Evolutionary conservation across 495 filamentous ascomycete species (phyloP), one percentile per base, ranked within the genome.

Genomic region (Delitschia confertaspora): DNA sequence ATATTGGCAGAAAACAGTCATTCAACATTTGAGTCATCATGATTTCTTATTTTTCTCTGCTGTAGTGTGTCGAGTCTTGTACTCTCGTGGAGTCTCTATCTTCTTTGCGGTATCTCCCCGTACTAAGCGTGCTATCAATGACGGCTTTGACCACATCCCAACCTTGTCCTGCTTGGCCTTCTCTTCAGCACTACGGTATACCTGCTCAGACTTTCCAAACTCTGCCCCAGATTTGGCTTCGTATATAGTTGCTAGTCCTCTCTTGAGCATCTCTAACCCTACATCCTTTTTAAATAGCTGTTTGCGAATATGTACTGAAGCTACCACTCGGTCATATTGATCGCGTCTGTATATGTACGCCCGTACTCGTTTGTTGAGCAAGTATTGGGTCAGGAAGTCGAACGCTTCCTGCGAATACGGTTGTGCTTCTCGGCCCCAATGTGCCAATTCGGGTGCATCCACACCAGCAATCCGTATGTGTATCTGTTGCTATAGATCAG

Each of bases 251-350:
- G 89, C 93, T 50, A 91, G 61, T 2, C 91, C 91, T 19, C 63
- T 70, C 63, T 73, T 79, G 49, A 98, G 60, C 88, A 98, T 89
- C 60, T 91, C 83, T 47, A 85, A 68, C 2, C 88, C 86, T 5
- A 96, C 85, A 62, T 98, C 89, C 38, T 74, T 72, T 37, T 76
- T 74, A 13, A 76, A 60, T 17, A 82, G 62, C 39, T 55, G 58
- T 59, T 41, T 44, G 24, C 88, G 72, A 24, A 95, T 80, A 56
- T 71, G 85, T 6, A 88, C 91, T 7, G 81, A 88, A 7, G 81
- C 85, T 1, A 98, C 88, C 8, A 91, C 79, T 13, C 91, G 78
- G 42, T 85, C 84, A 59, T 95, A 98, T 56, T 96, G 91, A 60
- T 98, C 91, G 13, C 80, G 76, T 26, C 75, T 74, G 60, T 88